phyloP scores from a whole-genome alignment of 1,139 yeast species.

The Yamadazyma conglobata region DNA sequence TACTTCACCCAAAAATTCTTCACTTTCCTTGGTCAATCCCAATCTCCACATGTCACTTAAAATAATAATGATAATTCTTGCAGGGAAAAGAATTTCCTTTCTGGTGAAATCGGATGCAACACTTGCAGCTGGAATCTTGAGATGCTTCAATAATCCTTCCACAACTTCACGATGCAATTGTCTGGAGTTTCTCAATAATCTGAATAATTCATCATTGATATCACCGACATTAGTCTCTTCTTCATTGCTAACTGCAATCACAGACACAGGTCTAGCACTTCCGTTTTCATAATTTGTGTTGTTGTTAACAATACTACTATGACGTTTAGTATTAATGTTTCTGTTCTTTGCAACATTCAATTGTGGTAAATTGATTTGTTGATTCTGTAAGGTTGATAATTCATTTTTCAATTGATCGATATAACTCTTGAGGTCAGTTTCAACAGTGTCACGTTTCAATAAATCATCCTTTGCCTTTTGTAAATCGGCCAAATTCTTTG shows the following conservation, averaged over 20 bases:
- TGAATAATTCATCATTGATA: conserved; percentile 70
- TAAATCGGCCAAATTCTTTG: conserved; percentile 58
- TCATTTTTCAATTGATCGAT: conserved; percentile 69
- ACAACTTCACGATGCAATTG: conserved; percentile 80
- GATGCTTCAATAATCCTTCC: conserved; percentile 82
- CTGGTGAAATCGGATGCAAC: conserved; percentile 79
- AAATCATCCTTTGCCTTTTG: conserved; percentile 60
- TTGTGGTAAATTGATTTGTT: conserved; percentile 19
- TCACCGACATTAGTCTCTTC: conserved; percentile 62
- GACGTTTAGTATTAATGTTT: conserved; percentile 35
- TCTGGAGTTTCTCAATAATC: conserved; percentile 74
- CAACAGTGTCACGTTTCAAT: conserved; percentile 62
- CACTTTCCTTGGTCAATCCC: conserved; percentile 90
- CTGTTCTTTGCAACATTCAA: conserved; percentile 29
- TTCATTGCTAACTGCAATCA: conserved; percentile 52
- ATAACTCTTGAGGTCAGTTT: conserved; percentile 64
- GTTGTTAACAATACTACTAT: conserved; percentile 34
- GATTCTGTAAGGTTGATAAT: conserved; percentile 49
- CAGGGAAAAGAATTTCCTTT: conserved; percentile 94
- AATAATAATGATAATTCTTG: conserved; percentile 87
- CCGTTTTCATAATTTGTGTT: conserved; percentile 31
- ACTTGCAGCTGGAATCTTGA: conserved; percentile 82
- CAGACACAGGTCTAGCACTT: conserved; percentile 49
- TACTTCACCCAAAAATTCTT: conserved; percentile 86
- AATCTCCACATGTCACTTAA: conserved; percentile 98